Base-by-base conservation (phyloP, 164 flowering plant genomes). In the Brasenia schreberi region DNA sequence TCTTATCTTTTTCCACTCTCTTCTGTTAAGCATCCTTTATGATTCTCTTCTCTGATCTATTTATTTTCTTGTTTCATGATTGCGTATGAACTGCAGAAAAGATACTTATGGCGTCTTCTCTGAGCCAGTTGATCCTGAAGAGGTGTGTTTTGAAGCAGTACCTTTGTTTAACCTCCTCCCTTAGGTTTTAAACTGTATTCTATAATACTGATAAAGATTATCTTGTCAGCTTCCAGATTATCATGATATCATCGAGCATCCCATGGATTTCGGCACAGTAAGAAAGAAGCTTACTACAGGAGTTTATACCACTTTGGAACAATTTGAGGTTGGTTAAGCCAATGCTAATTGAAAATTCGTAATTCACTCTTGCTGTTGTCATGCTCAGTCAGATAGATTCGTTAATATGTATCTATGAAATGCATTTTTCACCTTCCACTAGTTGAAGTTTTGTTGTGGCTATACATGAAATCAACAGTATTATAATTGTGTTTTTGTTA, bases 71-170 rank as follows among this genome's bases (percentile, higher is more conserved):
- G 18, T 17, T 66, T 61, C 67, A 65, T 65, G 18, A 59, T 42
- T 64, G 62, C 27, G 14, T 23, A 19, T 64, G 61, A 66, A n/a
- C 49, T 85, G 79, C 81, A 94, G 97, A 84, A 94, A 91, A 77
- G 99, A 94, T 77, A 85, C 93, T 45, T 80, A 88, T 65, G 86
- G 92, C 5, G 99, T 85, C 23, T 94, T 82, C 74, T 88, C 97
- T 5, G 96, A 94, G 66, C 95, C 99, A 0, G 99, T 91, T 76
- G 99, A 94, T 84, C 95, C 92, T 0, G 73, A 85, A 59, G 97
- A 94, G 96, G 98, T 92, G 68, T 44, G 66, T 72, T 27, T 62
- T 59, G 23, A 14, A 11, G n/a, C 33, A 68, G 10, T 59, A 59
- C 44, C 14, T 7, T 61, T 61, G 9, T 66, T 49, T 52, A 18